Evolutionary conservation across 495 filamentous ascomycete species (phyloP), one percentile per base, ranked within the genome.

Genomic region (Penicillium coffeae): DNA sequence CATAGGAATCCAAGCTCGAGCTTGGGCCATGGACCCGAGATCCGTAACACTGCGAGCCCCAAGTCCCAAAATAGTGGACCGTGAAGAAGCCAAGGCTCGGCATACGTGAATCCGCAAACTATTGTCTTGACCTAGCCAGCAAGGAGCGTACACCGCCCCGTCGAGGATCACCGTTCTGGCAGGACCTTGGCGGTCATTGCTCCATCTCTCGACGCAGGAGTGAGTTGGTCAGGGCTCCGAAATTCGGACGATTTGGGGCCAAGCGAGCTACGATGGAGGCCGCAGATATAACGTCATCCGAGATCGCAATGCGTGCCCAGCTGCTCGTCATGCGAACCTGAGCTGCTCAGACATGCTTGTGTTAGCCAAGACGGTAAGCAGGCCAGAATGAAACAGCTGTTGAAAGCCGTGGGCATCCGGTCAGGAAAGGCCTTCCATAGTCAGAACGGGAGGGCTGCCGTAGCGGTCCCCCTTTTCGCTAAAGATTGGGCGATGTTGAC

Each of bases 251-350:
- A 18, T 8, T 35, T 9, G 30, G 27, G 42, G 16, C 21, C 27
- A 30, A 20, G 20, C 25, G 27, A 33, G 27, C 27, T 32, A 5
- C 22, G 27, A 19, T 12, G 12, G 38, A 42, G 10, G 39, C 21
- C 2, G 30, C 21, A 6, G 30, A 13, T 25, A 12, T 34, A 52
- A 47, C 54, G 46, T 57, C 49, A 57, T 57, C 27, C 34, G 47
- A 50, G 41, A 50, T 44, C 18, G 30, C 18, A 12, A 50, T 47
- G 19, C 37, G 32, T n/a, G n/a, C n/a, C n/a, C n/a, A n/a, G n/a
- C n/a, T n/a, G n/a, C n/a, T n/a, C n/a, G n/a, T n/a, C n/a, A n/a
- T n/a, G n/a, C n/a, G n/a, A n/a, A n/a, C n/a, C n/a, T n/a, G n/a
- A n/a, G n/a, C n/a, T n/a, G n/a, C n/a, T n/a, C n/a, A n/a, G n/a